Evolutionary conservation across 73 alveolate genomes (phyloP).

Genomic region (Paramecium octaurelia): DNA sequence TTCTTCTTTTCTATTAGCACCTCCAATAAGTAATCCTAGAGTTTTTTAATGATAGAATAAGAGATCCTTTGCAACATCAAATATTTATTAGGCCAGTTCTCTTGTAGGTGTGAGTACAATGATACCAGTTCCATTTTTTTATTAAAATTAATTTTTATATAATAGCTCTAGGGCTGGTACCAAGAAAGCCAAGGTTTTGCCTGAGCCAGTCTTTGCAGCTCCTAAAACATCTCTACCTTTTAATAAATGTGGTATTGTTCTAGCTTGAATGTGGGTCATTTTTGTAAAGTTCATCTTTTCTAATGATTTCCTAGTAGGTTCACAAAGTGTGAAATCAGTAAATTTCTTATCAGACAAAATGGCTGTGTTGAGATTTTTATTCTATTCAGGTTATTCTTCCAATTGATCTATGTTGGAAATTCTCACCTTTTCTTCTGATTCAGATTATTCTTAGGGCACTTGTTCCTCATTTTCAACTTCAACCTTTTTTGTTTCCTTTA

Average conservation of each 20-base stretch:
- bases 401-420: conserved; percentile 15
- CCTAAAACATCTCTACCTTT: conserved; percentile 97
- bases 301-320: conserved; percentile 74
- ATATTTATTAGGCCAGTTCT: conserved; percentile 97
- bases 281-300: conserved; percentile 79
- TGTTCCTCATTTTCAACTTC: neutral
- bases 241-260: conserved; percentile 88
- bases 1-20: conserved; percentile 96
- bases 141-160: conserved; percentile 81
- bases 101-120: conserved; percentile 98
- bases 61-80: conserved; percentile 88
- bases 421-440: conserved; percentile 47
- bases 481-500: neutral
- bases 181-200: conserved; percentile 98
- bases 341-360: conserved; percentile 79
- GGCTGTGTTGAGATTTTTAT: conserved; percentile 52
- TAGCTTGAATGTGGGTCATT: conserved; percentile 89
- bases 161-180: conserved; percentile 97
- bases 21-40: conserved; percentile 89
- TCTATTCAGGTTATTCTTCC: neutral
- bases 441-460: neutral
- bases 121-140: conserved; percentile 93
- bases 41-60: conserved; percentile 59
- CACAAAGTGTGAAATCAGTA: conserved; percentile 77
- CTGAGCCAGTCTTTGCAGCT: conserved; percentile 99